Conservation (phyloP, 305 asterid genomes). For the Ajuga reptans region DNA sequence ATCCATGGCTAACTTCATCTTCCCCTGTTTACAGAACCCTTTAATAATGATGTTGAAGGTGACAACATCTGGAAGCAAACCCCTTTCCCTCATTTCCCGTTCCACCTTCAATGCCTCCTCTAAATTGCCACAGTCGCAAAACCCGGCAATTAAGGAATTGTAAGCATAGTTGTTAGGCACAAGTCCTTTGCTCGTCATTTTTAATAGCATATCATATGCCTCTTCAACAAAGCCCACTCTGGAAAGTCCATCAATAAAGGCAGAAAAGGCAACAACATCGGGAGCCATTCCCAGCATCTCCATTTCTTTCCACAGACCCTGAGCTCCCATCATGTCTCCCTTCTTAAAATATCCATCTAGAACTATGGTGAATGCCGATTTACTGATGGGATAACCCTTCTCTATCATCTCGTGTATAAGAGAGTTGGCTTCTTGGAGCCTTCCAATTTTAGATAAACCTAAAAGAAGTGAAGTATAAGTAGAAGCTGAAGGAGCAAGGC, state of each 20-base stretch:
- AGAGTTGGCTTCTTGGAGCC: conserved; percentile 53
- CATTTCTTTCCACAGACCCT: conserved; percentile 72
- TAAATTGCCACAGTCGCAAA: conserved; percentile 52
- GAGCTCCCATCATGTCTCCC: conserved; percentile 67
- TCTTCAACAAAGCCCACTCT: conserved; percentile 61
- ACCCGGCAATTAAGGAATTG: conserved; percentile 78
- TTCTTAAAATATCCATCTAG: conserved; percentile 65
- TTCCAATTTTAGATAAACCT: conserved; percentile 59
- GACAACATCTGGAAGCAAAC: conserved; percentile 60
- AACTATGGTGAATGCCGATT: conserved; percentile 64
- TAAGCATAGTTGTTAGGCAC: conserved; percentile 77
- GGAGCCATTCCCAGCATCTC: conserved; percentile 61
- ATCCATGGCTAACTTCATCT: conserved; percentile 68
- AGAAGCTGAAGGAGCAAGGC: conserved; percentile 72
- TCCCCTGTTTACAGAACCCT: conserved; percentile 76
- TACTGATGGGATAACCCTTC: conserved; percentile 53
- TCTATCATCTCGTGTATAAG: conserved; percentile 60
- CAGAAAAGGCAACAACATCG: conserved; percentile 87
- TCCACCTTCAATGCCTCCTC: conserved; percentile 59
- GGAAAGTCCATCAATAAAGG: conserved; percentile 69
- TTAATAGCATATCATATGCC: conserved; percentile 41
- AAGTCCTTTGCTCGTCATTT: conserved; percentile 57
- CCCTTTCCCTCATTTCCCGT: conserved; percentile 66
- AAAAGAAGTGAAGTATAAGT: conserved; percentile 67
- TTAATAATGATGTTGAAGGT: conserved; percentile 76